Evolutionary conservation across 108 stramenopile species (phyloP).

Genomic region (Chaetoceros muelleri): DNA sequence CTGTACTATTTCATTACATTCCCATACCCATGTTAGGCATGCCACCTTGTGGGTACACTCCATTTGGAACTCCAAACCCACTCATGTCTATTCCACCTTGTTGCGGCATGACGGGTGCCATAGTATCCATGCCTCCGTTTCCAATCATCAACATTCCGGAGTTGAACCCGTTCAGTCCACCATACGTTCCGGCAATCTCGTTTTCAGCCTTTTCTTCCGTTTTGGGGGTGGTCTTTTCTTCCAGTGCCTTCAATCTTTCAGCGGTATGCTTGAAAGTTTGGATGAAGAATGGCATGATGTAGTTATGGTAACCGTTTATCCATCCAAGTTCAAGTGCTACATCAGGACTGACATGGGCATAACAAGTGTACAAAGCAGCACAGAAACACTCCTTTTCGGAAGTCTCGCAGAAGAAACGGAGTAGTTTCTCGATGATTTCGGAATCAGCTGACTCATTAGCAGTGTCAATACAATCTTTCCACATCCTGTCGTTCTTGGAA

Average conservation of each 20-base stretch:
- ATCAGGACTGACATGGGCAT: slow-evolving; percentile 93
- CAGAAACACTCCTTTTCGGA: slow-evolving; percentile 98
- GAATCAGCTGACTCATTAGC: slow-evolving; percentile 89
- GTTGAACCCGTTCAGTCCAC: slow-evolving; percentile 63
- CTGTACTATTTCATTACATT: no score
- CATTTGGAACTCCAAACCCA: slow-evolving; percentile 39
- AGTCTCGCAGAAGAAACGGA: slow-evolving; percentile 97
- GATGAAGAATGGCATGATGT: slow-evolving; percentile 97
- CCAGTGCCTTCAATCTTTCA: slow-evolving; percentile 73
- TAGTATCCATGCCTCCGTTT: slow-evolving; percentile 32
- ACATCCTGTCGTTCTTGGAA: slow-evolving; percentile 97
- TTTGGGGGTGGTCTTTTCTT: slow-evolving; percentile 86
- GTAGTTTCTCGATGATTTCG: slow-evolving; percentile 89
- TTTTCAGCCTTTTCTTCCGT: slow-evolving; percentile 71
- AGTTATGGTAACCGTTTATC: slow-evolving; percentile 96
- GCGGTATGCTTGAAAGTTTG: slow-evolving; percentile 91
- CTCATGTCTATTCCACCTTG: slow-evolving; percentile 67
- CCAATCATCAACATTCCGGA: slow-evolving; percentile 67
- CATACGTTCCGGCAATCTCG: slow-evolving; percentile 68
- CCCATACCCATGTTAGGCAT: slow-evolving; percentile 15
- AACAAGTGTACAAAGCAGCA: slow-evolving; percentile 95
- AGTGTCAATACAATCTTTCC: slow-evolving; percentile 99
- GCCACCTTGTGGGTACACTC: slow-evolving; percentile 39
- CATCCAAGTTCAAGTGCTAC: slow-evolving; percentile 98
- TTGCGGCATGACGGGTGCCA: slow-evolving; percentile 14